Evolutionary conservation across 164 flowering plant species (phyloP).

Genomic region (Magnolia changhungtana): DNA sequence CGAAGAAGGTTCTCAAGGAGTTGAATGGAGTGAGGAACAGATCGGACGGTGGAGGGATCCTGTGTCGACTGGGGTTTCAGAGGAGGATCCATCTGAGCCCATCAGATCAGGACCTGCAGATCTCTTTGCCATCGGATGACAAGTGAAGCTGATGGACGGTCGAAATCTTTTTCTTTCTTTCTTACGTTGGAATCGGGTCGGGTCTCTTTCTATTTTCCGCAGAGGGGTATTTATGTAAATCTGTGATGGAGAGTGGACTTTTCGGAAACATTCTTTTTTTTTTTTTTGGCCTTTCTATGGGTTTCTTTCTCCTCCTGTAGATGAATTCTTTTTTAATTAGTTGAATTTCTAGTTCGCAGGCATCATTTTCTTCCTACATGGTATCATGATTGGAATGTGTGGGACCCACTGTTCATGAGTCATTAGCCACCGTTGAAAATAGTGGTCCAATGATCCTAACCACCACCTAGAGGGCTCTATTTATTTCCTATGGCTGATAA

Average conservation of each 20-base stretch:
- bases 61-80: slow-evolving; percentile 58
- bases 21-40: slow-evolving; percentile 40
- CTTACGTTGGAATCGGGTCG: neutral
- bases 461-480: no score
- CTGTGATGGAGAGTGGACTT: neutral
- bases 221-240: neutral
- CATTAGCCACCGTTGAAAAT: no score
- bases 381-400: no score
- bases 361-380: no score
- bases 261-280: neutral
- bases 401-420: no score
- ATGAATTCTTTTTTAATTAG: no score
- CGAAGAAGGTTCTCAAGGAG: slow-evolving; percentile 54
- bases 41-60: slow-evolving; percentile 31
- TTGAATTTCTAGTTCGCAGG: no score
- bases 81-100: slow-evolving; percentile 45
- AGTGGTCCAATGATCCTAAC: no score
- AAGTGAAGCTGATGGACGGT: slow-evolving; percentile 10
- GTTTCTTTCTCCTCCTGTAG: no score
- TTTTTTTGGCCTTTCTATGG: neutral
- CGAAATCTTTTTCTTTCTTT: neutral
- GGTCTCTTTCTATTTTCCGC: neutral
- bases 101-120: slow-evolving; percentile 44
- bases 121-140: slow-evolving; percentile 31
- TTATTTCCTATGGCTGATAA: no score